Base-by-base conservation (phyloP, 2,329 filamentous ascomycete genomes). In the Exophiala lecanii-corni region DNA sequence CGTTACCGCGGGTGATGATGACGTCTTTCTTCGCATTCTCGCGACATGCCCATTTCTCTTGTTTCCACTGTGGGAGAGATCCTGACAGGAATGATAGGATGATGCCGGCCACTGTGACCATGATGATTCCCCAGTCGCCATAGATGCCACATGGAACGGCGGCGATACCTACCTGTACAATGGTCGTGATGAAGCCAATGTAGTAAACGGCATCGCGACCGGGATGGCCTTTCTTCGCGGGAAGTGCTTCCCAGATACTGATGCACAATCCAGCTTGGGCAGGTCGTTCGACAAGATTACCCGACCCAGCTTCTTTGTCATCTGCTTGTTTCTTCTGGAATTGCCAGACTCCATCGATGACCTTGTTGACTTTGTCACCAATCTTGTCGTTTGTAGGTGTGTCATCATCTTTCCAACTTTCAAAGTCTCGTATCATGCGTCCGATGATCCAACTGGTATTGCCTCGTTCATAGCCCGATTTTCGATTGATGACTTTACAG, bases 391-490 rank as follows among this genome's bases (percentile, higher is more conserved):
- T 18, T 5, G 9, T 17, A 9, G 35, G 35, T 5, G 15, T 13
- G 9, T 20, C 12, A 13, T 41, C 18, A 23, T 45, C 18, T 26
- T 45, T 50, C 49, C 49, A 53, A 5, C 15, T 37, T 7, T 69
- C 63, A 23, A 62, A 65, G 49, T 72, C 69, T 18, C 69, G 57
- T 5, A 71, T 46, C 1, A 73, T 56, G 0, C 70, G 57, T 0
- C 67, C 69, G 7, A 73, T 51, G 3, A 72, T 55, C 69, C 69
- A 73, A 15, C 55, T 62, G 9, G 56, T 55, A 40, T 72, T 72
- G 2, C 61, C 56, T 1, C 66, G 58, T 4, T 55, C 53, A 44
- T 66, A 65, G 1, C 68, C 63, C 12, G 51, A 37, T 15, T 45
- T 39, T 20, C 39, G 54, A 44, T 69, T 68, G 26, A 51, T 46